Base-by-base conservation (phyloP, 305 asterid species). In the Fraxinus sp. region DNA sequence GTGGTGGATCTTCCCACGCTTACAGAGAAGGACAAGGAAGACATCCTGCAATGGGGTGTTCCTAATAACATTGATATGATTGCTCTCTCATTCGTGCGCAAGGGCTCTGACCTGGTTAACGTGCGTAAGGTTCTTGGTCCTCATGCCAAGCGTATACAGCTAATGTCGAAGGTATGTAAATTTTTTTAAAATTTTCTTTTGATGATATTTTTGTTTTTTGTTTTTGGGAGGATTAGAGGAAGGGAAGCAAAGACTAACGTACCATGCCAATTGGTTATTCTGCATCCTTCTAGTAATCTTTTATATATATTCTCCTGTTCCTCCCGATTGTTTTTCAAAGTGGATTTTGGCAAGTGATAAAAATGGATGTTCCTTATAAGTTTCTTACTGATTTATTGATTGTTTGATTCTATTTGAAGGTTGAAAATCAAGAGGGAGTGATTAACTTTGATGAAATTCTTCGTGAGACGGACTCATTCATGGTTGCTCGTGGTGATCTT, bases 401-500 rank as follows among this genome's bases (percentile, higher is more conserved):
- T 5, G 57, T 74, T 73, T 10, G 7, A 74, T 74, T 78, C 59
- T 41, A 80, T 80, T 57, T 78, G 71, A 75, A 91, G 94, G 93
- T 91, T 76, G 94, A 91, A 86, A 91, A 91, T 79, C 94, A 91
- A 85, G 94, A 91, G 85, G 94, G 94, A 16, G 93, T 91, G 16
- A 49, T 86, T 78, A 91, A 91, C 86, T 91, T 91, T 78, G 94
- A 91, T 8, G 94, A 91, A 81, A 91, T 91, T 80, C 91, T 91
- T 0, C 92, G 91, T 6, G 92, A 88, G 86, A 88, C 94, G 0
- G 94, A 91, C 82, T 83, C 94, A 22, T 91, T 89, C 81, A 91
- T 91, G 94, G 94, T 91, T 79, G 94, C 94, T 74, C 89, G 94
- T 73, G 94, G 94, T 71, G 94, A 91, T 82, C 90, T 91, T 57